Conservation (phyloP, 2,329 filamentous ascomycete genomes). For the Zarea fungicola region DNA sequence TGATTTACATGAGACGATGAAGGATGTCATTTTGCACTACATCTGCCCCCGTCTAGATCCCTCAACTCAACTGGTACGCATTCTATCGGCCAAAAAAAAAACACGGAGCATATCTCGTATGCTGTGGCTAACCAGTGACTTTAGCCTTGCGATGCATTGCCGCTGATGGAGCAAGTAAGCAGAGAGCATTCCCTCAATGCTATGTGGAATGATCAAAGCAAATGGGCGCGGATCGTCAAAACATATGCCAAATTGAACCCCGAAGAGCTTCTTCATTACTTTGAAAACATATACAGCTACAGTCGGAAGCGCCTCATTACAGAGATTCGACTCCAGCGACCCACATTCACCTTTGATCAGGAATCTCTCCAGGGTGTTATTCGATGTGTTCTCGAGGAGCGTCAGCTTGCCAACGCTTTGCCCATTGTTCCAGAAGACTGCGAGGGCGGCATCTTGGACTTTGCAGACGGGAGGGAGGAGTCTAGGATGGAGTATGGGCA, state of each 20-base stretch:
- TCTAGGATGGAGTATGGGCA: constrained; percentile 24
- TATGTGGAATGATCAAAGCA: constrained; percentile 32
- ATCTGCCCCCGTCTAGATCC: constrained; percentile 42
- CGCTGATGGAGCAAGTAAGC: constrained; percentile 21
- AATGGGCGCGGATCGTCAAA: constrained; percentile 35
- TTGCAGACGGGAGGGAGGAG: constrained; percentile 32
- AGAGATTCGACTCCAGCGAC: constrained; percentile 35
- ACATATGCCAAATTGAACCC: constrained; percentile 47
- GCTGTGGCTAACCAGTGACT: not conserved
- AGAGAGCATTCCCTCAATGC: constrained; percentile 27
- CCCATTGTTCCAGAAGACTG: constrained; percentile 29
- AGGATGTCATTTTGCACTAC: constrained; percentile 39
- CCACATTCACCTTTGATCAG: constrained; percentile 39
- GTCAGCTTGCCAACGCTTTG: constrained; percentile 27
- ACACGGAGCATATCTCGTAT: not conserved
- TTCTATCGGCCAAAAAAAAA: not conserved
- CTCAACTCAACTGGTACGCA: constrained; percentile 29
- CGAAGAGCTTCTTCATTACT: constrained; percentile 42
- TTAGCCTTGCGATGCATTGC: constrained; percentile 16
- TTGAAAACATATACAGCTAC: constrained; percentile 42
- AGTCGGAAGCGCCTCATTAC: constrained; percentile 40
- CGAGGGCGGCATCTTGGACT: constrained; percentile 37
- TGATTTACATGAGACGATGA: constrained; percentile 41
- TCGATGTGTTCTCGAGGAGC: constrained; percentile 33
- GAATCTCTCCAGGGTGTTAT: constrained; percentile 39